These are phyloP conservation scores for Chloranthus sessilifolius DNA, from an alignment of 164 flowering plant species.

Conservation along the genomic window DNA sequence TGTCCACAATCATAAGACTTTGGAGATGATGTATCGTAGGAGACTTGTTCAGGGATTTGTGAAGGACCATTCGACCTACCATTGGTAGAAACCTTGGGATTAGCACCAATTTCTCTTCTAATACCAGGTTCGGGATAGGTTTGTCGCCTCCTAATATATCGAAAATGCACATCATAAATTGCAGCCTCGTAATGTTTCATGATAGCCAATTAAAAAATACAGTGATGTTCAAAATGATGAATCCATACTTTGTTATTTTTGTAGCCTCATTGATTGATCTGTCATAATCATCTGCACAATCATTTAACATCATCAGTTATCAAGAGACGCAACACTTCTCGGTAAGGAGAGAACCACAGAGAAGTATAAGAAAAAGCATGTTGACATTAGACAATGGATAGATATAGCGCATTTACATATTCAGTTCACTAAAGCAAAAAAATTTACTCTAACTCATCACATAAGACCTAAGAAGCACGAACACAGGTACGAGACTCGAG, in stretches of 20 bases:
- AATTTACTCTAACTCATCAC: too few relatives aligned
- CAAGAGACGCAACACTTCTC: too few relatives aligned
- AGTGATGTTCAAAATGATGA: too few relatives aligned
- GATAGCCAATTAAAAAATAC: background rate
- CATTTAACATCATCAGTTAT: constrained; percentile 13
- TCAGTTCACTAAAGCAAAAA: too few relatives aligned
- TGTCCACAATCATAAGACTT: constrained; percentile 60
- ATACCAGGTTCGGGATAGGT: constrained; percentile 62
- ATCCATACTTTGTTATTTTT: constrained; percentile 83
- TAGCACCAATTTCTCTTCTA: constrained; percentile 42
- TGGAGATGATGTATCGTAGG: constrained; percentile 48
- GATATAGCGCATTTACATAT: too few relatives aligned
- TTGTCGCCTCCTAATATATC: constrained; percentile 41
- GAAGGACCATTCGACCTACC: constrained; percentile 64
- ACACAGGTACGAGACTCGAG: too few relatives aligned
- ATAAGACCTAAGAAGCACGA: too few relatives aligned
- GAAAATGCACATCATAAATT: too few relatives aligned
- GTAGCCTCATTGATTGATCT: constrained; percentile 95
- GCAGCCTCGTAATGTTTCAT: background rate
- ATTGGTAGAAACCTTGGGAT: constrained; percentile 50
- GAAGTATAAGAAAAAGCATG: too few relatives aligned
- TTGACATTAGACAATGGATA: too few relatives aligned
- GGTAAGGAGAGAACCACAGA: too few relatives aligned
- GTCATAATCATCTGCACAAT: constrained; percentile 86
- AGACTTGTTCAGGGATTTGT: constrained; percentile 27